A percentile compares a stretch with the other conserved stretches of the same genome.
phyloP scores from a whole-genome alignment of 2,329 filamentous ascomycete species.

The Exophiala bonariae region DNA sequence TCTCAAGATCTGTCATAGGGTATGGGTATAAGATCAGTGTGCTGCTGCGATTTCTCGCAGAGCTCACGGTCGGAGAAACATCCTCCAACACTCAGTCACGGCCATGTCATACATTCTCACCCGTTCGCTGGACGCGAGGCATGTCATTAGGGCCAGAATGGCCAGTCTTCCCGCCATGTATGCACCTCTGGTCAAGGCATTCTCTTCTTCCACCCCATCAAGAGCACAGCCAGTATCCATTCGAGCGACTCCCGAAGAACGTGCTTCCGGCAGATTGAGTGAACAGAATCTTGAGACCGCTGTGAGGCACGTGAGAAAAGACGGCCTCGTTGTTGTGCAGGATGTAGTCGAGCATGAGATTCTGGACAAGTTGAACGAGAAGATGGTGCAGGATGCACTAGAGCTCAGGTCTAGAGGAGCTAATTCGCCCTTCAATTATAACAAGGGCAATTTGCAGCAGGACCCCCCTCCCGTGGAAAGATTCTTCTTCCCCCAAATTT shows the following conservation, averaged over 20 bases:
- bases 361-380: slow-evolving; percentile 57
- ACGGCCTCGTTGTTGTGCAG: slow-evolving; percentile 59
- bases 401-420: slow-evolving; percentile 53
- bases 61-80: no score
- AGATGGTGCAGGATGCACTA: slow-evolving; percentile 61
- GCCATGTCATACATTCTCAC: no score
- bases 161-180: no score
- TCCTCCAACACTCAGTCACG: no score
- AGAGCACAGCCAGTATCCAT: slow-evolving; percentile 1
- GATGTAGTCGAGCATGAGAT: slow-evolving; percentile 51
- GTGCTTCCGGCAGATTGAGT: slow-evolving; percentile 6
- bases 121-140: no score
- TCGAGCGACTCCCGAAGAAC: slow-evolving; percentile 5
- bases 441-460: slow-evolving; percentile 60
- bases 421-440: slow-evolving; percentile 62
- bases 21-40: no score
- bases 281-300: slow-evolving; percentile 56
- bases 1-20: no score
- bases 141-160: no score
- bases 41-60: no score
- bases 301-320: slow-evolving; percentile 51
- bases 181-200: no score
- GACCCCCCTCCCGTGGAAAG: slow-evolving; percentile 54
- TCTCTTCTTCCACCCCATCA: neutral
- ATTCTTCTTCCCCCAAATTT: slow-evolving; percentile 53